Evolutionary conservation across 306 rosid genomes (phyloP), one percentile per base, ranked within the genome.

Genomic region (Cucumis hystrix): DNA sequence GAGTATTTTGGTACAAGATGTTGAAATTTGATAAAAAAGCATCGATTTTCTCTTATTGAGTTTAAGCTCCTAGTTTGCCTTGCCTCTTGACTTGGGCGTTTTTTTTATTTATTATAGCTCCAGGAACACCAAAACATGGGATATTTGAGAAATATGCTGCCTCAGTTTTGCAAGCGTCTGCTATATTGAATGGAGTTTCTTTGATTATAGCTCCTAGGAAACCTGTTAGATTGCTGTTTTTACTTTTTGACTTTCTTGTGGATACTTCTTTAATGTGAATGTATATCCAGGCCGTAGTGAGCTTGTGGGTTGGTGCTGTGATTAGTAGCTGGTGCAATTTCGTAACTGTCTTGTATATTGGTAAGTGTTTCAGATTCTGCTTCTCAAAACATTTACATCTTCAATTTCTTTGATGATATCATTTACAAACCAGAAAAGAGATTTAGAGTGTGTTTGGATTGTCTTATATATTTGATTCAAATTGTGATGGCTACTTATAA

Each of bases 241-340:
- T 59, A n/a, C 64, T 58, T 60, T 69, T 80, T 73, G 64, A 23
- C 60, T 63, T 60, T 69, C 45, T 14, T 67, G 78, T 33, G 75
- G 68, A 62, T 79, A 74, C 74, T 82, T 64, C 75, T 80, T 45
- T 37, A 83, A 61, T 79, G 67, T 70, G 62, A 63, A 51, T 40
- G 78, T 83, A 12, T 55, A 61, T 79, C 79, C 86, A 94, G 98
- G 91, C 79, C 43, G 75, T 89, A 17, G 83, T 7, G 79, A 57
- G 96, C 87, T 90, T 94, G 86, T 94, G 85, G 86, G 84, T 83
- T 82, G 91, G 89, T 63, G 90, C 98, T 56, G 80, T 90, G 45
- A 81, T 91, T 4, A 97, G 97, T 79, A 90, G 95, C 93, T 94
- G 96, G 96, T 94, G 84, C 89, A 90, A 87, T 81, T 87, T 94